These are phyloP conservation scores for Entoloma clypeatum DNA, from an alignment of 1,284 basidiomycete species.

Conservation along the genomic window DNA sequence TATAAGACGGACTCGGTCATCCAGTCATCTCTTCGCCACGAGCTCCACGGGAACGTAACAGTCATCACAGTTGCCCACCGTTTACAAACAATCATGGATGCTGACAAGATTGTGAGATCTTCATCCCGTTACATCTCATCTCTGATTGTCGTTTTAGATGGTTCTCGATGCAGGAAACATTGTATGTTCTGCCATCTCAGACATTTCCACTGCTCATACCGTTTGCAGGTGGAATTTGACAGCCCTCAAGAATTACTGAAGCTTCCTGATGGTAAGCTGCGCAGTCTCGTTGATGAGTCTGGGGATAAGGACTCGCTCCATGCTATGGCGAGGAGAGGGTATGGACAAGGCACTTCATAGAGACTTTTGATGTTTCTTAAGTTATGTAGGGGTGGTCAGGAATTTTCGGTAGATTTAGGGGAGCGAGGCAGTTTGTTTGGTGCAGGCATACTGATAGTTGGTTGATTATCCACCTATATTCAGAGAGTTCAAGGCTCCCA, in stretches of 20 bases:
- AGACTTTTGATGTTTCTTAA: too few species aligned
- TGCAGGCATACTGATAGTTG: too few species aligned
- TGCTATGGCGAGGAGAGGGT: conserved; percentile 34
- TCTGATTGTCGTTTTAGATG: conserved; percentile 26
- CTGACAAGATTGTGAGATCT: conserved; percentile 44
- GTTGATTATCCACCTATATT: too few species aligned
- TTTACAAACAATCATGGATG: conserved; percentile 68
- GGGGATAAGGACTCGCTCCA: conserved; percentile 48
- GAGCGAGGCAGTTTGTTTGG: too few species aligned
- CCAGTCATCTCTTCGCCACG: conserved; percentile 51
- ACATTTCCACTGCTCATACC: neutral
- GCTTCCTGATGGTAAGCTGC: conserved; percentile 47
- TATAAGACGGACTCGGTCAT: conserved; percentile 58
- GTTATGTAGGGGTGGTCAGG: too few species aligned
- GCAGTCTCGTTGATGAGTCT: conserved; percentile 57
- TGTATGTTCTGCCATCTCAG: conserved; percentile 25
- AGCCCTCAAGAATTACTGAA: conserved; percentile 59
- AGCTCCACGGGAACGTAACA: conserved; percentile 52
- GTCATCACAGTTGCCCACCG: conserved; percentile 67
- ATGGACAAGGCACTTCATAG: conserved; percentile 7
- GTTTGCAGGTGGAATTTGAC: conserved; percentile 50
- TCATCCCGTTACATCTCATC: neutral
- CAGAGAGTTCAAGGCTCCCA: too few species aligned
- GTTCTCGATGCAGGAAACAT: conserved; percentile 36
- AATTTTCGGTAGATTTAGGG: neutral